Evolutionary conservation across 2,329 filamentous ascomycete genomes (phyloP).

Genomic region (Xylaria sp.): DNA sequence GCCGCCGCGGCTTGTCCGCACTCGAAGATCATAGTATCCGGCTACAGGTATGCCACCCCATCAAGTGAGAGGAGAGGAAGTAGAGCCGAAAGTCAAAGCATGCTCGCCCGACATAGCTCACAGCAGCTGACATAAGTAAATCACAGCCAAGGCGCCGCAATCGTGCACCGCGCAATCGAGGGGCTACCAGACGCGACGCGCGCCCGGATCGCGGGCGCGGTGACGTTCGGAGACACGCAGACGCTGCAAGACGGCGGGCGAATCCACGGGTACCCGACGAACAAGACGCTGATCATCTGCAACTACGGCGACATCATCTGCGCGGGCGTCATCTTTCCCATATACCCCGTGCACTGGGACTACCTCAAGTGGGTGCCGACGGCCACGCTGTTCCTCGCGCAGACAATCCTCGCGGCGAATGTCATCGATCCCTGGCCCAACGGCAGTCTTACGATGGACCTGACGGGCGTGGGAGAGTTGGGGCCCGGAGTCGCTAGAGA

Average conservation of each 20-base stretch:
- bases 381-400: conserved; percentile 40
- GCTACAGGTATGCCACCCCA: conserved; percentile 41
- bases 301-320: conserved; percentile 48
- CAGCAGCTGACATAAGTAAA: not conserved
- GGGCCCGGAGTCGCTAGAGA: not conserved
- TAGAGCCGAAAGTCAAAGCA: not conserved
- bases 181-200: conserved; percentile 34
- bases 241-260: conserved; percentile 44
- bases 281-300: conserved; percentile 49
- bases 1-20: conserved; percentile 35
- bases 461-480: conserved; percentile 18
- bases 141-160: conserved; percentile 45
- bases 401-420: conserved; percentile 29
- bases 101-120: not conserved
- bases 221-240: conserved; percentile 47
- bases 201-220: conserved; percentile 44
- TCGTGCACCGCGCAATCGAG: conserved; percentile 47
- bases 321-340: conserved; percentile 42
- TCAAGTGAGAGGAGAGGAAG: not conserved
- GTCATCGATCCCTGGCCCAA: conserved; percentile 32
- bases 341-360: conserved; percentile 44
- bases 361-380: conserved; percentile 44
- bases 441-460: conserved; percentile 27
- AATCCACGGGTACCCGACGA: conserved; percentile 44
- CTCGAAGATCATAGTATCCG: conserved; percentile 38